phyloP scores from a whole-genome alignment of 768 basidiomycete species.

The Russula sp. region DNA sequence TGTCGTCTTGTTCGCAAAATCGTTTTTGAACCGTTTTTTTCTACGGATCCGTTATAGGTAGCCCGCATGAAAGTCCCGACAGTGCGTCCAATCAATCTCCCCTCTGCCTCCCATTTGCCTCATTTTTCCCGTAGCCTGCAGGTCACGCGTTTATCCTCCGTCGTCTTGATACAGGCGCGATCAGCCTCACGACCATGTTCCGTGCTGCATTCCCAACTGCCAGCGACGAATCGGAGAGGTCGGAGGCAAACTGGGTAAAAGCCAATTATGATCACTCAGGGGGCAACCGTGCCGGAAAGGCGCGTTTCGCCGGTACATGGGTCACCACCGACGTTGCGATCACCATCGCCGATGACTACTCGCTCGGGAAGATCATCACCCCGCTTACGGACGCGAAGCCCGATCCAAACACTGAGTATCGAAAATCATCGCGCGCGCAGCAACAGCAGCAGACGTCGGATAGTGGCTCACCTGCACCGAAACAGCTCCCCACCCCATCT shows the following conservation, averaged over 20 bases:
- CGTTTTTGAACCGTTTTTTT: slow-evolving; percentile 7
- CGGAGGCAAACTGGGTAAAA: slow-evolving; percentile 80
- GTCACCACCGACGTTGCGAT: slow-evolving; percentile 60
- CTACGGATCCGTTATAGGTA: slow-evolving; percentile 45
- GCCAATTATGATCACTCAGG: slow-evolving; percentile 67
- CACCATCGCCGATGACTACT: slow-evolving; percentile 62
- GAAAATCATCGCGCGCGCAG: slow-evolving; percentile 52
- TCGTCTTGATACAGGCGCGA: slow-evolving; percentile 87
- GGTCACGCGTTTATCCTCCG: slow-evolving; percentile 93
- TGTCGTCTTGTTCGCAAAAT: not conserved
- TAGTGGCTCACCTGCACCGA: slow-evolving; percentile 19
- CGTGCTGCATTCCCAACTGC: slow-evolving; percentile 89
- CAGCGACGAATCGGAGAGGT: slow-evolving; percentile 66
- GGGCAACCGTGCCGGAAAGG: slow-evolving; percentile 57
- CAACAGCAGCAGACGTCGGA: slow-evolving; percentile 30
- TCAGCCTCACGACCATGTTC: slow-evolving; percentile 94
- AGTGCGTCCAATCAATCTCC: slow-evolving; percentile 29
- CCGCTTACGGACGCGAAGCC: slow-evolving; percentile 66
- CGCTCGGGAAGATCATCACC: slow-evolving; percentile 52
- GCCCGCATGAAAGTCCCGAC: slow-evolving; percentile 88
- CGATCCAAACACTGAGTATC: slow-evolving; percentile 72
- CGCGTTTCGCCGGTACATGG: slow-evolving; percentile 88
- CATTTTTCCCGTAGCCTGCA: slow-evolving; percentile 41
- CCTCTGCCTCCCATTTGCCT: slow-evolving; percentile 22
- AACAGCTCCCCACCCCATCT: slow-evolving; percentile 33